phyloP scores from a whole-genome alignment of 345 rosid species.

The Salix udensis region DNA sequence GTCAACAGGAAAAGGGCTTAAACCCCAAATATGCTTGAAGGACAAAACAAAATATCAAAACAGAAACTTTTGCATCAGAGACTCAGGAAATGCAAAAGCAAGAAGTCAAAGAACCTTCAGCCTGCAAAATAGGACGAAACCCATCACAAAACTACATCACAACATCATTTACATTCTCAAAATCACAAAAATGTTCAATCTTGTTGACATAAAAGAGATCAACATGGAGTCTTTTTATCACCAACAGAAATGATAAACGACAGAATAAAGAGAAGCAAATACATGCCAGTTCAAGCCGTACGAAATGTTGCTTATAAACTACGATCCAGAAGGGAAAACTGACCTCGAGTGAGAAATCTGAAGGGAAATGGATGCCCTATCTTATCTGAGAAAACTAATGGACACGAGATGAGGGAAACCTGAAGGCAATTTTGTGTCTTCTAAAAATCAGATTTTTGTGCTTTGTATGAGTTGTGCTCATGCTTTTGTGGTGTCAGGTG shows the following conservation, averaged over 20 bases:
- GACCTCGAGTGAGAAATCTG: constrained; percentile 7
- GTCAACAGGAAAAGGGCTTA: not conserved
- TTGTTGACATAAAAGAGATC: not conserved
- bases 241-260: not conserved
- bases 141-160: not conserved
- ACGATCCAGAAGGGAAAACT: not conserved
- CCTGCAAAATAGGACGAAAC: constrained; percentile 3
- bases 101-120: not conserved
- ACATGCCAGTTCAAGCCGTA: not conserved
- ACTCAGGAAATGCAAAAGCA: not conserved
- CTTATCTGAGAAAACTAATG: not conserved
- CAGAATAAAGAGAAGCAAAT: not conserved
- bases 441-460: not conserved
- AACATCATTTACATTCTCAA: not conserved
- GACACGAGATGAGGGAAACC: not conserved
- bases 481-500: not conserved
- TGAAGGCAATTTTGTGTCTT: not conserved
- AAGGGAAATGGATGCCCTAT: not conserved
- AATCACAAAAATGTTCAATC: not conserved
- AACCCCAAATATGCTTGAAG: not conserved
- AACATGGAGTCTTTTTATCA: not conserved
- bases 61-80: not conserved
- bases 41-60: not conserved
- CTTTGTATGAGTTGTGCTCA: not conserved
- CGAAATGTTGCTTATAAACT: not conserved